Percentiles rank a stretch among this genome's conserved stretches.
Evolutionary conservation across 371 early-diverging fungal genomes (phyloP).

Genomic region (Massospora cicadina): DNA sequence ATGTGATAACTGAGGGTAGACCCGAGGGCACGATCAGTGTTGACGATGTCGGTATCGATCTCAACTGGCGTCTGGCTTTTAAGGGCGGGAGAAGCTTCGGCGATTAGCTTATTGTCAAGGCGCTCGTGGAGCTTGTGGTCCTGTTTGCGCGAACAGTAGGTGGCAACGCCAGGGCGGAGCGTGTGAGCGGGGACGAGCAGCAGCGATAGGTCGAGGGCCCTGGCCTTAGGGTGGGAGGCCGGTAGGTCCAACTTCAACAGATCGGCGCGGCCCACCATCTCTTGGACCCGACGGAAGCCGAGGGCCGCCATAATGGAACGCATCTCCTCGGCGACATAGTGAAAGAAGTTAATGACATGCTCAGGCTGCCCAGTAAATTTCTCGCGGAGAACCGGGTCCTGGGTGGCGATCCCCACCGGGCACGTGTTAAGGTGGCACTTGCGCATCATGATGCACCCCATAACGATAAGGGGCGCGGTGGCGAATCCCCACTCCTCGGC

Average conservation of each 20-base stretch:
- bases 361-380: slow-evolving; percentile 90
- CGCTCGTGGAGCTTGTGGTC: slow-evolving; percentile 71
- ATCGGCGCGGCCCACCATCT: slow-evolving; percentile 89
- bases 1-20: slow-evolving; percentile 79
- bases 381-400: slow-evolving; percentile 80
- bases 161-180: slow-evolving; percentile 73
- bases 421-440: slow-evolving; percentile 88
- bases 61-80: slow-evolving; percentile 32
- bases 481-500: slow-evolving; percentile 98
- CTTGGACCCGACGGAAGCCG: slow-evolving; percentile 78
- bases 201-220: slow-evolving; percentile 63
- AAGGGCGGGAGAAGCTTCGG: slow-evolving; percentile 55
- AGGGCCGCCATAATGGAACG: slow-evolving; percentile 82
- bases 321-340: slow-evolving; percentile 86
- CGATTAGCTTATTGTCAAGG: slow-evolving; percentile 64
- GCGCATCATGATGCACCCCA: slow-evolving; percentile 93
- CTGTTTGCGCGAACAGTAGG: slow-evolving; percentile 57
- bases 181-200: slow-evolving; percentile 75
- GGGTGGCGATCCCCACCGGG: slow-evolving; percentile 93
- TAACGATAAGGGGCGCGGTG: slow-evolving; percentile 90
- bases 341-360: slow-evolving; percentile 93
- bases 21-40: slow-evolving; percentile 90
- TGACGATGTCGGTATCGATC: slow-evolving; percentile 52
- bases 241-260: slow-evolving; percentile 50
- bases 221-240: slow-evolving; percentile 62